Evolutionary conservation across 1,139 yeast genomes (phyloP), one percentile per base, ranked within the genome.

Genomic region (Candida sp.): DNA sequence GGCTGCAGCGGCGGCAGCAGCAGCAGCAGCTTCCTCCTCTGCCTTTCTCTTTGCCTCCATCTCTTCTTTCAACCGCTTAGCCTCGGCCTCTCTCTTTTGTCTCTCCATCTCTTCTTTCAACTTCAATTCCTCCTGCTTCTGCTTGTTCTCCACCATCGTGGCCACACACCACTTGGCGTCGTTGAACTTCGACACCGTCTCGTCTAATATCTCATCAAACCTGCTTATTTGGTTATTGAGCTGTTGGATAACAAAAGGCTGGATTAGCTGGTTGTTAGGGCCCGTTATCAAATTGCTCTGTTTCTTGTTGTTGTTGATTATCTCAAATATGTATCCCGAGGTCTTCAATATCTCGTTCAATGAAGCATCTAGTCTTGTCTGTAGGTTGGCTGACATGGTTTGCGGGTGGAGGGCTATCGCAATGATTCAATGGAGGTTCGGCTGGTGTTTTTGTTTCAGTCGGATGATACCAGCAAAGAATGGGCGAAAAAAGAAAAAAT

Each of bases 141-240:
- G 79, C 57, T 71, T 72, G 56, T 68, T 75, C 56, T 76, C 80
- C 34, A 77, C 62, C 54, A 77, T 77, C 54, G 73, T 76, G 51
- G 72, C 80, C 7, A 77, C 65, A 53, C 81, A 77, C 82, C 82
- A 77, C 44, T 67, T 64, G 6, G 80, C 75, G 51, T 77, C 81
- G 55, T 77, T 76, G 57, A 77, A 72, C 56, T 76, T 77, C 51
- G 69, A 62, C 5, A 74, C 63, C 1, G 81, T 75, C 12, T 77
- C 81, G 57, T 77, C 81, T 12, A 77, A 64, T 40, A 76, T 67
- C 47, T 70, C 79, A 55, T 77, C 81, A 52, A 77, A 77, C 47
- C 67, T 69, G 44, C 65, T 58, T n/a, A 77, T 67, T 54, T 71
- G 71, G 48, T 60, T 62, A 11, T 73, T 64, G 12, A 77, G 63